phyloP scores from a whole-genome alignment of 169 alveolate species.

The Neospora caninum region DNA sequence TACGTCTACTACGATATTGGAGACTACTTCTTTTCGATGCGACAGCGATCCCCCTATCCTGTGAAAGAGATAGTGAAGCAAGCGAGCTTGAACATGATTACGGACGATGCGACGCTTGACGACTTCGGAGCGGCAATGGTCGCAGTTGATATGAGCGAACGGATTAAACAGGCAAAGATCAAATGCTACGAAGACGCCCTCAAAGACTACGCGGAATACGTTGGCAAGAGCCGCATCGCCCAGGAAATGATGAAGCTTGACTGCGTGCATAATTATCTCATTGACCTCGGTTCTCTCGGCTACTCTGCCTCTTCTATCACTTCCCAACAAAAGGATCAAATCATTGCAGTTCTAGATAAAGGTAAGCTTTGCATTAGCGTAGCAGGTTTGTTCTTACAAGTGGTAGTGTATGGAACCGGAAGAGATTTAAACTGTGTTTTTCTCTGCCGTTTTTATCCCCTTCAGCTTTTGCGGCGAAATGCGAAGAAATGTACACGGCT shows the following conservation, averaged over 20 bases:
- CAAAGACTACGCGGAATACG: conserved; percentile 18
- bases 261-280: background rate
- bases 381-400: background rate
- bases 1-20: background rate
- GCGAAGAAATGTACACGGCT: conserved; percentile 31
- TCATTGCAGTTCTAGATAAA: background rate
- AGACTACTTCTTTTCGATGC: background rate
- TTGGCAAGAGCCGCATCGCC: background rate
- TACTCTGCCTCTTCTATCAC: conserved; percentile 5
- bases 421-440: background rate
- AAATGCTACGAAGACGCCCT: conserved; percentile 28
- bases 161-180: background rate
- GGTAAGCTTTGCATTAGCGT: background rate
- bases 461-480: background rate
- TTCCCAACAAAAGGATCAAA: background rate
- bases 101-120: background rate
- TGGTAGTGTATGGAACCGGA: background rate
- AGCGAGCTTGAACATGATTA: background rate
- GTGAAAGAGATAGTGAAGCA: background rate
- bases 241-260: conserved; percentile 20
- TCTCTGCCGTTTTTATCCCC: background rate
- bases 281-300: background rate
- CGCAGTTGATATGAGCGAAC: background rate
- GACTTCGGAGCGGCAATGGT: conserved; percentile 20
- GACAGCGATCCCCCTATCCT: conserved; percentile 11